Evolutionary conservation across 805 yeast species (phyloP).

Genomic region (Suhomyces sp.): DNA sequence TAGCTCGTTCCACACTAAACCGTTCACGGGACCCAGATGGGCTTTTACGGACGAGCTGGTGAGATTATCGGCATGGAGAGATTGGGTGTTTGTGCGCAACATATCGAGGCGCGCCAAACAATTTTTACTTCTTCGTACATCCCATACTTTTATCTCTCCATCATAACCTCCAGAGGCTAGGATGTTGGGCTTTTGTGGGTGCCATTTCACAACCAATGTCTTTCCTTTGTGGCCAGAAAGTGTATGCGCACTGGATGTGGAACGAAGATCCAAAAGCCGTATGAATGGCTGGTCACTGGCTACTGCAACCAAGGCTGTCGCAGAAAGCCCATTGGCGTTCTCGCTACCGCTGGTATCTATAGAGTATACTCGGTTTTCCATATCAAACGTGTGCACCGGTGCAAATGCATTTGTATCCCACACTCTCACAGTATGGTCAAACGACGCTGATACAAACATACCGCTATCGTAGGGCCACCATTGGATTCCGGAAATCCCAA

Average conservation of each 20-base stretch:
- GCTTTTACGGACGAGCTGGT: conserved; percentile 49
- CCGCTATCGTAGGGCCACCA: conserved; percentile 95
- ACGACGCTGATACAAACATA: conserved; percentile 78
- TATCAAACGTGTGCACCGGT: conserved; percentile 64
- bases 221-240: conserved; percentile 59
- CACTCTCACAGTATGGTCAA: conserved; percentile 69
- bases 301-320: conserved; percentile 57
- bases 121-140: conserved; percentile 64
- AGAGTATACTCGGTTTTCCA: conserved; percentile 61
- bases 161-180: conserved; percentile 79
- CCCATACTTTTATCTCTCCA: conserved; percentile 85
- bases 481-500: conserved; percentile 66
- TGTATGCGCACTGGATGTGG: conserved; percentile 71
- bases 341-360: conserved; percentile 49
- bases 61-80: conserved; percentile 22
- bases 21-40: conserved; percentile 77
- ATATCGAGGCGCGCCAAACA: conserved; percentile 65
- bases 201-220: conserved; percentile 67
- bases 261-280: conserved; percentile 68
- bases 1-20: conserved; percentile 65
- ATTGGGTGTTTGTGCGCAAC: conserved; percentile 37
- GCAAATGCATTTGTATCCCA: conserved; percentile 74
- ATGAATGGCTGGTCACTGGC: conserved; percentile 70
- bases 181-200: conserved; percentile 58
- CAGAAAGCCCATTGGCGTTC: conserved; percentile 14